Conservation (phyloP, 148 eudicot species). For the Hydrangea macrophylla region DNA sequence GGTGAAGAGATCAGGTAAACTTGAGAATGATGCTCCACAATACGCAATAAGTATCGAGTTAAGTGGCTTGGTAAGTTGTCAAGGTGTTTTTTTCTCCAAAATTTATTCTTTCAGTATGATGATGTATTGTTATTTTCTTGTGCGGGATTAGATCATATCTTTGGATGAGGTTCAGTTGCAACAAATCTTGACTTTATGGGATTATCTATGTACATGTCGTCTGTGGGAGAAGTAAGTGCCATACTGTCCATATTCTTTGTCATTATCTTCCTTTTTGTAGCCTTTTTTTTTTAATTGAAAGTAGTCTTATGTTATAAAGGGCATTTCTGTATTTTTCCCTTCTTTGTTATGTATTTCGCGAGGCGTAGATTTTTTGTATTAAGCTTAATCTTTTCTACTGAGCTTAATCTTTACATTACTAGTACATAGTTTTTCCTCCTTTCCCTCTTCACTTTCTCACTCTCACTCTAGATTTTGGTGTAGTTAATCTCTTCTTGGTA, state of each 20-base stretch:
- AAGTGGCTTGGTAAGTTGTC: conserved; percentile 54
- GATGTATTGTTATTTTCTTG: conserved; percentile 4
- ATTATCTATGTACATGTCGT: conserved; percentile 57
- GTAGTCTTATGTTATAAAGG: no score
- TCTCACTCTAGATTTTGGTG: no score
- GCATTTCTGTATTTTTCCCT: no score
- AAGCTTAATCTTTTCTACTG: no score
- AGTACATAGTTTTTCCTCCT: no score
- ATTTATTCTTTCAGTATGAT: not conserved
- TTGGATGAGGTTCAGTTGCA: conserved; percentile 69
- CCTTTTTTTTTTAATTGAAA: no score
- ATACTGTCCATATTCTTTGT: conserved; percentile 5
- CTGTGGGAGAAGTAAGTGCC: conserved; percentile 75
- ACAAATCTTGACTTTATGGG: conserved; percentile 58
- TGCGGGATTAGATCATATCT: conserved; percentile 51
- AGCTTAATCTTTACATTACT: no score
- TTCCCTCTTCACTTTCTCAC: no score
- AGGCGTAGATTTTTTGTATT: no score
- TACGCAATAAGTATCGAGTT: conserved; percentile 61
- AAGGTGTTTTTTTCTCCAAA: conserved; percentile 3
- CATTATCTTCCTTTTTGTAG: not conserved
- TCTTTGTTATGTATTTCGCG: no score
- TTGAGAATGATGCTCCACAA: conserved; percentile 73
- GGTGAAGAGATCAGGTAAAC: conserved; percentile 80
- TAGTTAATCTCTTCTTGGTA: no score